Base-by-base conservation (phyloP, 106 monocot species). In the Alisma plantagoaquatica region DNA sequence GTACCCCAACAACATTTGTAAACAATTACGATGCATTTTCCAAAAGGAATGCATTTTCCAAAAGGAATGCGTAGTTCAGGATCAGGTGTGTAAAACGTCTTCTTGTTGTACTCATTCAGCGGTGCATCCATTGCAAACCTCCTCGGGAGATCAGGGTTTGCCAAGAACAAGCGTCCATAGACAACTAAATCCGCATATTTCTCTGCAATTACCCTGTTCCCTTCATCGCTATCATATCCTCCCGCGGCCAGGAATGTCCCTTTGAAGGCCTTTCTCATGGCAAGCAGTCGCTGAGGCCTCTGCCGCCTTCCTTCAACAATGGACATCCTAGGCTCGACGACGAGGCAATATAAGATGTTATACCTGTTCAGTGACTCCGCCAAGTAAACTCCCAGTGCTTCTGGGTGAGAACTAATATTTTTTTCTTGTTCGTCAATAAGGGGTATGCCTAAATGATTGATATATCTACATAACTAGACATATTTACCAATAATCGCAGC, bases 401-500 rank as follows among this genome's bases (percentile, higher is more conserved):
- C 33, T n/a, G 66, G 66, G 15, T 57, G 14, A 2, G 56, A 56
- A n/a, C n/a, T n/a, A n/a, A n/a, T n/a, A n/a, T n/a, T n/a, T n/a
- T n/a, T n/a, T n/a, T n/a, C n/a, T n/a, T n/a, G n/a, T n/a, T n/a
- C n/a, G n/a, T n/a, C n/a, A n/a, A n/a, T n/a, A n/a, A n/a, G n/a
- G n/a, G n/a, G n/a, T n/a, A n/a, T n/a, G n/a, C n/a, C n/a, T n/a
- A n/a, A n/a, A n/a, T n/a, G n/a, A n/a, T n/a, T n/a, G n/a, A n/a
- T n/a, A n/a, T n/a, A n/a, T n/a, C n/a, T n/a, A n/a, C n/a, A n/a
- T n/a, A n/a, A 18, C 17, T 18, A 9, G 4, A 46, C 11, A 9
- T 23, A 56, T 49, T 83, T 69, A 94, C 93, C 87, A 84, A 47
- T 75, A 94, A 78, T 87, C 87, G 67, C 80, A 72, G 58, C 87